Conservation (phyloP, 805 yeast species). For the Candida vaughaniae region DNA sequence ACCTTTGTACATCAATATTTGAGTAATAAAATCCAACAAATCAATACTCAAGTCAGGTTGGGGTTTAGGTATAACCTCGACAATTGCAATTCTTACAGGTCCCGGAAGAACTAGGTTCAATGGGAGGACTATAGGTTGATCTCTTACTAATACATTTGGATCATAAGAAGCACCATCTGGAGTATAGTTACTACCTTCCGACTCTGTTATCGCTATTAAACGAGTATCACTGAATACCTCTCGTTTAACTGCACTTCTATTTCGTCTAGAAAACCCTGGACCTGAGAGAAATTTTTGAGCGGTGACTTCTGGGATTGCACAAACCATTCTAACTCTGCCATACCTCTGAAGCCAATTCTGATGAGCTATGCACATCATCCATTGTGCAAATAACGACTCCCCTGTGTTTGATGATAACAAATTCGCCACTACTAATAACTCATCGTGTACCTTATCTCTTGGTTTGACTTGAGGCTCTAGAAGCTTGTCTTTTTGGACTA, state of each 20-base stretch:
- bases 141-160: slow-evolving; percentile 34
- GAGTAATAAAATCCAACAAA: slow-evolving; percentile 66
- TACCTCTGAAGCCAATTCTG: slow-evolving; percentile 72
- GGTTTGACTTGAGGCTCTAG: slow-evolving; percentile 29
- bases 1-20: slow-evolving; percentile 52
- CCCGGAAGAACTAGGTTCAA: slow-evolving; percentile 26
- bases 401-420: slow-evolving; percentile 51
- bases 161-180: slow-evolving; percentile 34
- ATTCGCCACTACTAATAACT: slow-evolving; percentile 59
- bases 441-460: slow-evolving; percentile 47
- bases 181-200: slow-evolving; percentile 16
- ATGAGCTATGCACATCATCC: slow-evolving; percentile 65
- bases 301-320: slow-evolving; percentile 62
- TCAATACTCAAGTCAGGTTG: slow-evolving; percentile 39
- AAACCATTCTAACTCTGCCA: slow-evolving; percentile 70
- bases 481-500: slow-evolving; percentile 47
- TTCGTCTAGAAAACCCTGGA: slow-evolving; percentile 50
- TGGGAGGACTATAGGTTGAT: slow-evolving; percentile 36
- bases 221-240: slow-evolving; percentile 62
- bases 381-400: slow-evolving; percentile 72
- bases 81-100: slow-evolving; percentile 46
- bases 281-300: slow-evolving; percentile 55
- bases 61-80: slow-evolving; percentile 52
- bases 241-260: slow-evolving; percentile 62
- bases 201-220: slow-evolving; percentile 49